Evolutionary conservation across 2,329 filamentous ascomycete species (phyloP), one percentile per base, ranked within the genome.

Genomic region (Aureobasidium sp.): DNA sequence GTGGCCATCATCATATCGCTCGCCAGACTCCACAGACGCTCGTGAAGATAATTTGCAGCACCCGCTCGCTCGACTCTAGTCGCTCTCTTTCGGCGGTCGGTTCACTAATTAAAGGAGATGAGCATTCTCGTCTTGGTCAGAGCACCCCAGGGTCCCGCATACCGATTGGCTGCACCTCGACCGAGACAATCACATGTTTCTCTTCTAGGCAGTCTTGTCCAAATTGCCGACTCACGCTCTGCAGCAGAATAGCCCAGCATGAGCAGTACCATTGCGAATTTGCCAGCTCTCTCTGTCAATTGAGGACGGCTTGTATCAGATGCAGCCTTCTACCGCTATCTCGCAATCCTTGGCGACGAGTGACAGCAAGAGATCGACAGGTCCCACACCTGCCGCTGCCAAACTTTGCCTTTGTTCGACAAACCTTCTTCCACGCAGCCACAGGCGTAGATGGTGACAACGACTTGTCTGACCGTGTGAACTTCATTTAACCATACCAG

Each of bases 271-370:
- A 56, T 42, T 33, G 37, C 45, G 45, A 48, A 29, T 29, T 27
- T 57, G 29, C 39, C 11, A 29, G 14, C 37, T 7, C 37, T 8
- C 42, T 35, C 37, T 58, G 54, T 58, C 54, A 58, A 47, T n/a
- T 29, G 31, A 22, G 15, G 31, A 37, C 42, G 24, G 54, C 22
- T 33, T 58, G 54, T 58, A 58, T 58, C 42, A 58, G 42, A 39
- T 47, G 42, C 54, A 58, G 54, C 54, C 54, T 44, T 48, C 42
- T 58, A 58, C 54, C 54, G 47, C 31, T 19, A n/a, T 48, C n/a
- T 35, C 2, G 31, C 27, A n/a, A 15, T 12, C 29, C 40, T 44
- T 7, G 27, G 29, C 40, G 53, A 45, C 27, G 27, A 35, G 9
- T 45, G 53, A 45, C 53, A 57, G 53, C 53, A 17, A 35, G 15